Base-by-base conservation (phyloP, 2,329 filamentous ascomycete genomes). In the Aspergillus chevalieri region DNA sequence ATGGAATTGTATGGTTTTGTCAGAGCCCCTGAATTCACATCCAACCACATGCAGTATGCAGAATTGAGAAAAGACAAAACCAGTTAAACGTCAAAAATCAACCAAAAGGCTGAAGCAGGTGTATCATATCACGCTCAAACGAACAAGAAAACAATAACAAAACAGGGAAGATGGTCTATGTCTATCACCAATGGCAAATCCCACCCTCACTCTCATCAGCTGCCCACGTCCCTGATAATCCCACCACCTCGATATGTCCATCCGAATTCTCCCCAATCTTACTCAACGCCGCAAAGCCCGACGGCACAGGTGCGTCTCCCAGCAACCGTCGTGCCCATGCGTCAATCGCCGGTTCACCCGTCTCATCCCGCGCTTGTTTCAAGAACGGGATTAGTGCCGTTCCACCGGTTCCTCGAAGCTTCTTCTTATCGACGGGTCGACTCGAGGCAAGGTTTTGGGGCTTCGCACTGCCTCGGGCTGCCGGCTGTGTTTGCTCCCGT, bases 341-440 rank as follows among this genome's bases (percentile, higher is more conserved):
- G 59, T 84, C 81, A 44, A 97, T 85, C 1, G 91, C 89, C 1
- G 90, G 89, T 68, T 97, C 92, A 14, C 89, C 88, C 0, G 93
- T 98, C 76, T 98, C 93, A 62, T 98, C 91, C 24, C 93, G 80
- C 4, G 93, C 93, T 71, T 98, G 93, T 71, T 97, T 96, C 53
- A 98, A 75, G 71, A 98, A 98, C 0, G 92, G 89, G 49, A 98
- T 96, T 49, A 98, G 75, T 0, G 91, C 88, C 0, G 93, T 97
- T 14, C 93, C 93, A 12, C 93, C 93, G 0, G 93, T 98, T 2
- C 93, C 93, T 42, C 87, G 88, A 24, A 95, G 79, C 46, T 85
- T 85, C 57, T 78, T 80, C 52, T 63, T 67, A 59, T 54, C 55
- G 62, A 74, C 73, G 53, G 77, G 72, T 44, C 57, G 60, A 5